Evolutionary conservation across 208 protist species (phyloP).

Genomic region (Acanthamoeba royreba): DNA sequence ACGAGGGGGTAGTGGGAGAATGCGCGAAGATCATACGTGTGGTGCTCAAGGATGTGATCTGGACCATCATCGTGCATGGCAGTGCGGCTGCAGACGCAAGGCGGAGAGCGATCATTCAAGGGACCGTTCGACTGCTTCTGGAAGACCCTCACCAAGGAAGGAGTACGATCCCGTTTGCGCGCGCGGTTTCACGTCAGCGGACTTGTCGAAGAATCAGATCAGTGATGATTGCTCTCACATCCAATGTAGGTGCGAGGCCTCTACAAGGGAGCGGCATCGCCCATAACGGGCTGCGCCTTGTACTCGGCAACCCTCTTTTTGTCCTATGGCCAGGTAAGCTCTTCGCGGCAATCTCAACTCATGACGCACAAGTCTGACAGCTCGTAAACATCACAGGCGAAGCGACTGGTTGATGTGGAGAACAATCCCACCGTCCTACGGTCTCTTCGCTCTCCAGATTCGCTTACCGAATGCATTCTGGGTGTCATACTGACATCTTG

Average conservation of each 20-base stretch:
- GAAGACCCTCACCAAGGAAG: conserved; percentile 42
- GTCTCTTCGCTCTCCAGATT: no score
- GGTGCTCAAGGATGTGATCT: neutral
- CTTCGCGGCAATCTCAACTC: no score
- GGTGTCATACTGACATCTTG: no score
- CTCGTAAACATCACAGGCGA: neutral
- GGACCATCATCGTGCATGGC: neutral
- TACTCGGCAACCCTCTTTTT: conserved; percentile 28
- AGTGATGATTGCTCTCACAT: neutral
- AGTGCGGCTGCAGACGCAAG: conserved; percentile 40
- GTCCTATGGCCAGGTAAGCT: conserved; percentile 23
- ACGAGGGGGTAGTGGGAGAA: no score
- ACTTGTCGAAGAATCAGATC: neutral
- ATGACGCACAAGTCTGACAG: no score
- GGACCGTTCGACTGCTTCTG: conserved; percentile 17
- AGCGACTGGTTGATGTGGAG: neutral
- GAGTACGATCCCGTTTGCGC: neutral
- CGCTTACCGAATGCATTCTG: no score
- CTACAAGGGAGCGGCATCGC: conserved; percentile 40
- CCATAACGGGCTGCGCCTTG: conserved; percentile 26
- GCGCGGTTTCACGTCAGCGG: neutral
- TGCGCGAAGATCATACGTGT: no score
- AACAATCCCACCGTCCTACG: neutral
- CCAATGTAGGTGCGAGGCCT: neutral
- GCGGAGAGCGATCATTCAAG: neutral